A percentile compares a stretch with the other conserved stretches of the same genome.
These are phyloP conservation scores for Coemansia sp. DNA, from an alignment of 192 early-diverging fungal genomes.

Conservation along the genomic window DNA sequence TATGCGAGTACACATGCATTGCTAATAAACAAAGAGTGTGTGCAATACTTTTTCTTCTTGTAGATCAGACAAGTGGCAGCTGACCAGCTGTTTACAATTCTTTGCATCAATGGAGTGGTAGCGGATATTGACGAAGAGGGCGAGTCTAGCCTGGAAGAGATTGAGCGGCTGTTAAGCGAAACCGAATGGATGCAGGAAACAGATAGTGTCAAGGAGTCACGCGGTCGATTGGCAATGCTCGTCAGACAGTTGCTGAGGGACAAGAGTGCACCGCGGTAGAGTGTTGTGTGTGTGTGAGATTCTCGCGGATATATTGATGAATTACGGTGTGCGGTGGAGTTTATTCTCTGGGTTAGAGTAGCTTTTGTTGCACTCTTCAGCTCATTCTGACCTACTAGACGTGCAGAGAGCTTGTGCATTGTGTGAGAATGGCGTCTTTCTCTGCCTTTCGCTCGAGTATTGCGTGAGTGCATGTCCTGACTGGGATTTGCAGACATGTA, in stretches of 20 bases:
- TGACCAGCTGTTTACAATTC: slow-evolving; percentile 42
- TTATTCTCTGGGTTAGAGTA: slow-evolving; percentile 2
- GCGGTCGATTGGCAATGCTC: slow-evolving; percentile 22
- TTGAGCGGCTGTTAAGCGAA: slow-evolving; percentile 37
- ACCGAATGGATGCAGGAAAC: slow-evolving; percentile 43
- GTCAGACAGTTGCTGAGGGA: slow-evolving; percentile 14
- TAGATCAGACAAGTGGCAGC: slow-evolving; percentile 55
- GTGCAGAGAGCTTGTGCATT: slow-evolving; percentile 3
- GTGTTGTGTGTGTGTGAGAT: neutral
- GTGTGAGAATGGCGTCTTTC: slow-evolving; percentile 3
- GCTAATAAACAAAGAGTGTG: slow-evolving; percentile 7
- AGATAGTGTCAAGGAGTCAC: slow-evolving; percentile 25
- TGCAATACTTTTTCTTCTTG: slow-evolving; percentile 17
- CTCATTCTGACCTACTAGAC: neutral
- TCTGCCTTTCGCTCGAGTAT: slow-evolving; percentile 2
- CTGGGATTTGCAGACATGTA: neutral
- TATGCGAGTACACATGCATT: slow-evolving; percentile 4
- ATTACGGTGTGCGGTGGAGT: neutral
- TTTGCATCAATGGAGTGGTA: slow-evolving; percentile 46
- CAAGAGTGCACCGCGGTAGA: neutral
- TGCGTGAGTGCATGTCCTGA: neutral
- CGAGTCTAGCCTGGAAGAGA: slow-evolving; percentile 18
- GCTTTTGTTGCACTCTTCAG: neutral
- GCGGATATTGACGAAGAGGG: slow-evolving; percentile 20
- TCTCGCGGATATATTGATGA: neutral